Evolutionary conservation across 345 rosid genomes (phyloP), one percentile per base, ranked within the genome.

Genomic region (Leavenworthia alabamica): DNA sequence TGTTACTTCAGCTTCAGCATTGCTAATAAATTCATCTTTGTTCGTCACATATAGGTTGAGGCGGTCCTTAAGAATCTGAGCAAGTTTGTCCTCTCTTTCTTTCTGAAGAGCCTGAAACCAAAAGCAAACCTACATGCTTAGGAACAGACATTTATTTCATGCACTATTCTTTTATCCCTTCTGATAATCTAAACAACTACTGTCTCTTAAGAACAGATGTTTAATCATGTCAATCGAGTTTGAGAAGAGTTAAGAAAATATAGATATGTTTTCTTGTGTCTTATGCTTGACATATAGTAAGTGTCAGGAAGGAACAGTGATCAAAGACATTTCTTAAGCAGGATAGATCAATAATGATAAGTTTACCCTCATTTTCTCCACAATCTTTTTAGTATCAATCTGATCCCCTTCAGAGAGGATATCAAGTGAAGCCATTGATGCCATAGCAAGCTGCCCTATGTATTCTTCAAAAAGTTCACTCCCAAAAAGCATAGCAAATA

Each of bases 71-170:
- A 93, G 74, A 70, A 77, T 79, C 49, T 73, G 79, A 5, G 76
- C 94, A 70, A 93, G 99, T 61, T 84, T 93, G 35, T 93, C 94
- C 74, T 93, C 99, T 76, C 99, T 86, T 68, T 93, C 99, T 79
- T 78, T 93, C 79, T 93, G 99, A 72, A 93, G 86, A 80, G 77
- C 68, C 99, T 93, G 83, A 32, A 54, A 64, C 14, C 45, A 64
- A 67, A 64, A 60, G 22, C 27, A 49, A 52, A 26, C 44, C 13
- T 27, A 58, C 51, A 59, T 43, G 27, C 39, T 64, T 27, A 51
- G 19, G 5, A 42, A n/a, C n/a, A n/a, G n/a, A n/a, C n/a, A n/a
- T n/a, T n/a, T n/a, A n/a, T n/a, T n/a, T n/a, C n/a, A n/a, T n/a
- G n/a, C n/a, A n/a, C n/a, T n/a, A n/a, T n/a, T n/a, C n/a, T n/a